These are phyloP conservation scores for Coemansia sp. DNA, from an alignment of 192 early-diverging fungal genomes.

Conservation along the genomic window DNA sequence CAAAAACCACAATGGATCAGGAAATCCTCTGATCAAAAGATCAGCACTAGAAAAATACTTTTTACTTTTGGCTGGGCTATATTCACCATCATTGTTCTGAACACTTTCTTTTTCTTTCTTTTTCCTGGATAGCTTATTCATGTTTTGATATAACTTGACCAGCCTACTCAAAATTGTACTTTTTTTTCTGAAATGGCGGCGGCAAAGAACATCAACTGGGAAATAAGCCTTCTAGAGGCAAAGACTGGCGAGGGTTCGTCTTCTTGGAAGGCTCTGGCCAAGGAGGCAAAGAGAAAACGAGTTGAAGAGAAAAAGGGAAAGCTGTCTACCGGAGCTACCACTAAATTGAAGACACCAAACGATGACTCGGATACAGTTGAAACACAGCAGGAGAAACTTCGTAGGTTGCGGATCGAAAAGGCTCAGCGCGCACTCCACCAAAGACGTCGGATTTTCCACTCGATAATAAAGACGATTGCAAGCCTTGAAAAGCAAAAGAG, in stretches of 20 bases:
- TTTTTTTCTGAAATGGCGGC: conserved; percentile 4
- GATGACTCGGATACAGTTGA: conserved; percentile 1
- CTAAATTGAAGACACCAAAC: not conserved
- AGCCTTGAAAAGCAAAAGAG: conserved; percentile 15
- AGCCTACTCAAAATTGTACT: not conserved
- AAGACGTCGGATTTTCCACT: not conserved
- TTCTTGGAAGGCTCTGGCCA: conserved; percentile 20
- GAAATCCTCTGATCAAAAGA: too few species aligned
- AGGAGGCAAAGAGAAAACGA: conserved; percentile 17
- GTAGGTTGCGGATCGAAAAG: conserved; percentile 19
- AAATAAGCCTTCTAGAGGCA: conserved; percentile 33
- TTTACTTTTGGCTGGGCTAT: too few species aligned
- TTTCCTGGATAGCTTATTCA: too few species aligned
- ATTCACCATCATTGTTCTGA: too few species aligned
- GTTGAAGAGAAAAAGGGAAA: conserved; percentile 16
- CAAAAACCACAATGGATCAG: too few species aligned
- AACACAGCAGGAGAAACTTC: conserved; percentile 7
- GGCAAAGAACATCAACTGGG: conserved; percentile 26
- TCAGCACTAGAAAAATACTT: too few species aligned
- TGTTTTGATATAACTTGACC: too few species aligned
- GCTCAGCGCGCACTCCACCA: conserved; percentile 2
- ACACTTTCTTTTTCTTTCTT: too few species aligned
- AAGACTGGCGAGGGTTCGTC: conserved; percentile 17
- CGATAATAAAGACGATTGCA: conserved; percentile 6
- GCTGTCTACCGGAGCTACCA: too few species aligned